These are phyloP conservation scores for Sindora glabra DNA, from an alignment of 306 rosid species.

Conservation along the genomic window DNA sequence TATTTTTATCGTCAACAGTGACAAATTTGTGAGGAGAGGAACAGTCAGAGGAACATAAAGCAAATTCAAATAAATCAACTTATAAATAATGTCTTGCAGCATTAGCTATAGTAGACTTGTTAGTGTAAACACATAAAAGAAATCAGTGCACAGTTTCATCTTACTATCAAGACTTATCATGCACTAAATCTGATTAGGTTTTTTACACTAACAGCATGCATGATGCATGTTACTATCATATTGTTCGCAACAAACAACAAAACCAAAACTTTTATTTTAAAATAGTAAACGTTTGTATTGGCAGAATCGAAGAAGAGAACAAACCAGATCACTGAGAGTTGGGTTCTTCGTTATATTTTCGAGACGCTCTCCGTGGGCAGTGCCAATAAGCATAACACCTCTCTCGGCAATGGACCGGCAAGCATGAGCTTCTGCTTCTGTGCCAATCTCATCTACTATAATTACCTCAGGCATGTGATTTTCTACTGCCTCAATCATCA, in stretches of 20 bases:
- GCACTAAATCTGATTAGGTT: too few species aligned
- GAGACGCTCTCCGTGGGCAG: slow-evolving; percentile 60
- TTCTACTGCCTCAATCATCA: slow-evolving; percentile 74
- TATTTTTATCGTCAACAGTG: neutral
- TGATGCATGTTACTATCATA: neutral
- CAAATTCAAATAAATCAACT: neutral
- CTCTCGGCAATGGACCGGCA: slow-evolving; percentile 63
- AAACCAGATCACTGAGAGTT: slow-evolving; percentile 58
- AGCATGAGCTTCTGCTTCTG: slow-evolving; percentile 62
- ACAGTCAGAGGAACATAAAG: neutral
- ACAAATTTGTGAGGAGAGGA: neutral
- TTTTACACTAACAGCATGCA: too few species aligned
- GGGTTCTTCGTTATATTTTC: slow-evolving; percentile 58
- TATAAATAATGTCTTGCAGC: neutral
- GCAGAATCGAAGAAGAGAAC: slow-evolving; percentile 23
- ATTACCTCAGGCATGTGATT: slow-evolving; percentile 77
- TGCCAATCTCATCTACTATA: slow-evolving; percentile 69
- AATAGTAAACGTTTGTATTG: too few species aligned
- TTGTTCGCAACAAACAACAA: neutral
- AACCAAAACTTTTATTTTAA: neutral
- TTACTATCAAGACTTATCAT: neutral
- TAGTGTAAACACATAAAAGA: neutral
- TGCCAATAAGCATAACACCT: slow-evolving; percentile 69
- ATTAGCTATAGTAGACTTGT: neutral
- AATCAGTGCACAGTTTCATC: neutral